These are phyloP conservation scores for Citrus inodora DNA, from an alignment of 345 rosid genomes.

Conservation along the genomic window DNA sequence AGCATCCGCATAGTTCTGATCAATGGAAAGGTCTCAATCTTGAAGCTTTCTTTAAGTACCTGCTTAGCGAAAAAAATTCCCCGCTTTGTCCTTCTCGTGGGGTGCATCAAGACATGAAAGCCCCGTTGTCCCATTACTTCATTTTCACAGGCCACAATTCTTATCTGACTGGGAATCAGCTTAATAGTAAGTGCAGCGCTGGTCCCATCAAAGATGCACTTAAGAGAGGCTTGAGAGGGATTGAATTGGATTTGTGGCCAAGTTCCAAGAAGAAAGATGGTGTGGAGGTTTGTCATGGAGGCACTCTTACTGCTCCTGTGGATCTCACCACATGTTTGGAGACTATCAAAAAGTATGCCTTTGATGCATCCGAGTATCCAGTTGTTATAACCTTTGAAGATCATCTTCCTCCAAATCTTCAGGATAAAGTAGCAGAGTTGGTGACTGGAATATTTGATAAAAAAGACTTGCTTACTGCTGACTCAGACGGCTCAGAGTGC, in stretches of 20 bases:
- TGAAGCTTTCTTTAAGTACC: constrained; percentile 63
- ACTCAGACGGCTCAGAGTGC: constrained; percentile 41
- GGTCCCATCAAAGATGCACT: background rate
- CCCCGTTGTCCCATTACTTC: background rate
- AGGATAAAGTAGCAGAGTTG: constrained; percentile 27
- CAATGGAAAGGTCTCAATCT: constrained; percentile 51
- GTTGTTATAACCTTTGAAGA: background rate
- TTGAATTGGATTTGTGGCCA: background rate
- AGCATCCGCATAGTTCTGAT: constrained; percentile 23
- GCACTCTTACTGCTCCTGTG: background rate
- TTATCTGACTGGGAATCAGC: background rate
- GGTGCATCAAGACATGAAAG: background rate
- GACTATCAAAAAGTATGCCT: background rate
- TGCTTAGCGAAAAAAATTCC: constrained; percentile 44
- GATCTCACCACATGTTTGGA: background rate
- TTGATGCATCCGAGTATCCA: background rate
- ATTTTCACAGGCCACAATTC: background rate
- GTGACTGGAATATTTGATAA: constrained; percentile 47
- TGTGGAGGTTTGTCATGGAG: background rate
- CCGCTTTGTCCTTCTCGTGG: constrained; percentile 40
- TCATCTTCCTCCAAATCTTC: background rate
- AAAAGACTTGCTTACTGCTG: constrained; percentile 64
- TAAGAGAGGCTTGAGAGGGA: background rate
- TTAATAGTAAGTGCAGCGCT: background rate
- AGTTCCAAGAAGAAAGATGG: background rate